These are phyloP conservation scores for Penicillium egyptiacum DNA, from an alignment of 495 filamentous ascomycete genomes.

Conservation along the genomic window DNA sequence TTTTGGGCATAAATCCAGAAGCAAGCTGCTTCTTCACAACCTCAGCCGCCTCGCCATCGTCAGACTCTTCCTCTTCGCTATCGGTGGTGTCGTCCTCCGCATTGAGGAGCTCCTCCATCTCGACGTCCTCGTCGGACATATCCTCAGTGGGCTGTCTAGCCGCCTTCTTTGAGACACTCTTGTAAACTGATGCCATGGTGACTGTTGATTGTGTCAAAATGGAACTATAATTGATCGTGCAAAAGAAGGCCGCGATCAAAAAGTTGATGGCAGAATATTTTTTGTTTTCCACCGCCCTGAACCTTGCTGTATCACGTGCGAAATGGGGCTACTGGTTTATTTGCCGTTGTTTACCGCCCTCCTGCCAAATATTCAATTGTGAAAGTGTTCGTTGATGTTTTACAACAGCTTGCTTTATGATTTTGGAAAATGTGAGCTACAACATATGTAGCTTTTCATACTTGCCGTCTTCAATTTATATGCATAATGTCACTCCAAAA, in stretches of 20 bases:
- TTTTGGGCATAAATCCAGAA: conserved; percentile 48
- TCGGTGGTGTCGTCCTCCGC: conserved; percentile 48
- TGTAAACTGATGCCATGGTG: conserved; percentile 92
- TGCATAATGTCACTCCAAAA: not conserved
- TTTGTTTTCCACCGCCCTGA: conserved; percentile 37
- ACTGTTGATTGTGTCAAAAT: conserved; percentile 15
- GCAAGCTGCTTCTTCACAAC: conserved; percentile 43
- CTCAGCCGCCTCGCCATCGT: conserved; percentile 32
- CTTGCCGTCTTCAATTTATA: not conserved
- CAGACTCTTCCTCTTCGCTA: conserved; percentile 46
- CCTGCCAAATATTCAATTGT: not conserved
- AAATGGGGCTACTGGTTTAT: not conserved
- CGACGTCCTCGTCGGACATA: conserved; percentile 34
- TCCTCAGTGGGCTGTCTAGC: conserved; percentile 38
- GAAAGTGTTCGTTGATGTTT: not conserved
- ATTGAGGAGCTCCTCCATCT: conserved; percentile 43
- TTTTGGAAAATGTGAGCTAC: not conserved
- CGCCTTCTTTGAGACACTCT: conserved; percentile 73
- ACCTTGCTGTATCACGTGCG: conserved; percentile 26
- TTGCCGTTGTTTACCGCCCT: conserved; percentile 2
- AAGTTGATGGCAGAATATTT: conserved; percentile 48
- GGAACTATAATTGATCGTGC: conserved; percentile 14
- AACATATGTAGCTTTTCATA: not conserved
- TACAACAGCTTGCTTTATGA: not conserved
- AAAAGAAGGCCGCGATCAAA: conserved; percentile 24